phyloP scores from a whole-genome alignment of 164 flowering plant genomes.

The Aristolochia californica region DNA sequence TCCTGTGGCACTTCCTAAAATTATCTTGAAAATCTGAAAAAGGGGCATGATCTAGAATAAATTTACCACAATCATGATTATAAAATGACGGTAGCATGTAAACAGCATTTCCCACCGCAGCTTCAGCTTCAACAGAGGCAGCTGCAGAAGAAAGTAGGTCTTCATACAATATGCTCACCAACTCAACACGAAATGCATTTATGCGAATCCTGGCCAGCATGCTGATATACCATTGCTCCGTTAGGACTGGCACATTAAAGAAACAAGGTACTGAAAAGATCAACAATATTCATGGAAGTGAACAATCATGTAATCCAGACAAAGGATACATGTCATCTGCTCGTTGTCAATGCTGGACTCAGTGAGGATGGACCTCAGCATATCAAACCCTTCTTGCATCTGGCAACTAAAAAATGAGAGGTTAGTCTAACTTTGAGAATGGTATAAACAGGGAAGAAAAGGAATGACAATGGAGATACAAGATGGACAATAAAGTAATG shows the following conservation, averaged over 20 bases:
- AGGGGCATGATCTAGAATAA: neutral
- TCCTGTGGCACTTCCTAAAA: neutral
- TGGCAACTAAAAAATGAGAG: conserved; percentile 19
- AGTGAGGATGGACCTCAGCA: conserved; percentile 43
- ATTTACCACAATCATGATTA: conserved; percentile 58
- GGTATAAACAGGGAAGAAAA: too few relatives aligned
- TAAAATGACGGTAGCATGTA: conserved; percentile 57
- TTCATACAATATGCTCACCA: conserved; percentile 60
- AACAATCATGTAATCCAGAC: neutral
- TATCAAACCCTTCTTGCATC: conserved; percentile 60
- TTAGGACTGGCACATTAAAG: conserved; percentile 61
- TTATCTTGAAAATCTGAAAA: too few relatives aligned
- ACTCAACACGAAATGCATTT: conserved; percentile 84
- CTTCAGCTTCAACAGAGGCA: conserved; percentile 61
- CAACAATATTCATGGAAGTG: neutral
- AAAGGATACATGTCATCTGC: conserved; percentile 64
- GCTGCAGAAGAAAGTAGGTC: conserved; percentile 67
- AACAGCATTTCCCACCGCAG: conserved; percentile 57
- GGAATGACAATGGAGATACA: too few relatives aligned
- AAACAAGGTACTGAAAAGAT: conserved; percentile 3
- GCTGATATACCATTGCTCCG: conserved; percentile 63
- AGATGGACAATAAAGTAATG: too few relatives aligned
- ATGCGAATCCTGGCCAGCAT: conserved; percentile 78
- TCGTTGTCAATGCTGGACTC: conserved; percentile 29
- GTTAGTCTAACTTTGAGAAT: neutral